Evolutionary conservation across 306 rosid genomes (phyloP).

Genomic region (Ziziphus jujuba): DNA sequence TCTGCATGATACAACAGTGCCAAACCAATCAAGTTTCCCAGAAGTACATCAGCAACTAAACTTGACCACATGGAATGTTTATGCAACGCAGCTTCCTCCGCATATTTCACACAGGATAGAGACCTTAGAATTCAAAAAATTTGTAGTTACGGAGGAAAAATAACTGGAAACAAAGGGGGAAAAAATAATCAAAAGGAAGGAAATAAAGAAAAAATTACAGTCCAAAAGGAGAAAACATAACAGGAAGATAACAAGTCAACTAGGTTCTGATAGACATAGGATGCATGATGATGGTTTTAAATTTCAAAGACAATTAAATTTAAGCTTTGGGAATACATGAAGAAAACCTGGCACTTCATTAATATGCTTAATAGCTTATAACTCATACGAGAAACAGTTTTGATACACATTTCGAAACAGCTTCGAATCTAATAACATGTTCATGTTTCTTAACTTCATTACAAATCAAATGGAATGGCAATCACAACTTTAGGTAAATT

Average conservation of each 20-base stretch:
- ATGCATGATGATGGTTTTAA: neutral
- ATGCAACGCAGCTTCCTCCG: constrained; percentile 79
- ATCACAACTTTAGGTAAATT: constrained; percentile 23
- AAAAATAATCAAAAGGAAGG: constrained; percentile 9
- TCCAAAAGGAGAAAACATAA: neutral
- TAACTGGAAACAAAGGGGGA: constrained; percentile 13
- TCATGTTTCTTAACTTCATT: constrained; percentile 16
- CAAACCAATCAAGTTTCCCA: constrained; percentile 84
- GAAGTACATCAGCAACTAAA: constrained; percentile 66
- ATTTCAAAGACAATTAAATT: too few relatives aligned
- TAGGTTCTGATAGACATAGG: neutral
- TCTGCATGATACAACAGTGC: constrained; percentile 61
- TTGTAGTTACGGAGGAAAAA: constrained; percentile 33
- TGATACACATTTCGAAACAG: neutral
- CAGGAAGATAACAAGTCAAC: neutral
- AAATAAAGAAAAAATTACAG: constrained; percentile 3
- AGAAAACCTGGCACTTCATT: neutral
- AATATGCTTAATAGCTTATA: neutral
- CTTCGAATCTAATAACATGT: neutral
- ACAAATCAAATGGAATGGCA: constrained; percentile 16
- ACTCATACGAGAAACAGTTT: neutral
- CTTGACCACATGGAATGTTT: constrained; percentile 89
- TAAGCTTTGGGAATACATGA: neutral
- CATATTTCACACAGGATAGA: constrained; percentile 72
- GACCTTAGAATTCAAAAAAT: constrained; percentile 52